Evolutionary conservation across 2,329 filamentous ascomycete genomes (phyloP), one percentile per base, ranked within the genome.

Genomic region (Beauveria brongniartii): DNA sequence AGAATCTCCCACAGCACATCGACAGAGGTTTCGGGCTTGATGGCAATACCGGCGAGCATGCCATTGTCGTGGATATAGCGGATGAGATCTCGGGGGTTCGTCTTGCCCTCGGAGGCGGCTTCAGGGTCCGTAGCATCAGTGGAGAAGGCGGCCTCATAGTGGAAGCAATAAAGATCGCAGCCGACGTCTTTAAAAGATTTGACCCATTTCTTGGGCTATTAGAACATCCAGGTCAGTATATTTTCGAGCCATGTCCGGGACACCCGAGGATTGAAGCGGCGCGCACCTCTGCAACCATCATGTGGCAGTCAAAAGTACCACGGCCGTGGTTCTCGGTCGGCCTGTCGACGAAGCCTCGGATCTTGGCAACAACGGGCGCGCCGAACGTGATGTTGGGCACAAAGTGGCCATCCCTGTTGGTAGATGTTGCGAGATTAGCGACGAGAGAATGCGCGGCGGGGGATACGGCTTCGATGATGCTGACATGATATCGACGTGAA

Each of bases 91-190:
- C 86, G 87, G 5, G 94, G 93, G 69, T 77, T 92, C 2, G 93
- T 97, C 73, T 86, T 88, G 63, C 79, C 74, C 60, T 89, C 88
- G 16, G 85, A 85, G 59, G 78, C 82, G 61, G 81, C 83, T 67
- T 89, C 85, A 53, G 93, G 92, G 59, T 82, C 85, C 71, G 92
- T 91, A 69, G 92, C 92, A 41, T 90, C 91, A 48, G 89, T 90
- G 55, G 91, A 96, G 67, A 94, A 83, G 65, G 94, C 94, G 28
- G 94, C 94, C 78, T 99, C 94, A 77, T 97, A 97, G 81, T 99
- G 94, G 81, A 99, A 99, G 81, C 94, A 97, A 81, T 99, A 99
- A n/a, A 99, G 82, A 75, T 99, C 92, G 76, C 92, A 97, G 59
- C 94, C 94, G 63, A 92, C 94, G 58, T 89, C 87, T 74, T 94